These are phyloP conservation scores for Penicillium polonicum DNA, from an alignment of 2,329 filamentous ascomycete genomes.

Conservation along the genomic window DNA sequence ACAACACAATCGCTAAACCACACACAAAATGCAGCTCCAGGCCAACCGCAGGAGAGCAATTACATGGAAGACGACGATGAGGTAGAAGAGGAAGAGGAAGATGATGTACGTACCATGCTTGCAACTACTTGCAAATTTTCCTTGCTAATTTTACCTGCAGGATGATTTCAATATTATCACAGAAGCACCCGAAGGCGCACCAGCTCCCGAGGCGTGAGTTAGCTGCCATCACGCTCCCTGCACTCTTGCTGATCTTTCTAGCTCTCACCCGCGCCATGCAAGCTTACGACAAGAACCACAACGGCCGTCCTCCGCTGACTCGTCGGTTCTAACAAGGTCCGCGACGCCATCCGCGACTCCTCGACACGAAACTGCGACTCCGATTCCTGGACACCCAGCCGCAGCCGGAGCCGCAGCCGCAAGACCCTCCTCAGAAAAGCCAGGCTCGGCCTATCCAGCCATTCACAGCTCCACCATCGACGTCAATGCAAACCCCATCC, in stretches of 20 bases:
- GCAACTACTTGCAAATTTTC: neutral
- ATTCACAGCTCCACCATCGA: slow-evolving; percentile 77
- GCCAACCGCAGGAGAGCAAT: slow-evolving; percentile 36
- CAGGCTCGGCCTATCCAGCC: slow-evolving; percentile 65
- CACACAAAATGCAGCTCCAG: slow-evolving; percentile 26
- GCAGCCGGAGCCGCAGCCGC: slow-evolving; percentile 11
- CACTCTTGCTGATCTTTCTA: slow-evolving; percentile 26
- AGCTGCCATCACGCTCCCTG: slow-evolving; percentile 2
- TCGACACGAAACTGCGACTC: slow-evolving; percentile 34
- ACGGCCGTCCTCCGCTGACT: slow-evolving; percentile 36
- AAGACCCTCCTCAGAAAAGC: slow-evolving; percentile 44
- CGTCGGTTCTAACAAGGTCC: slow-evolving; percentile 32
- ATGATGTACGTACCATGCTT: slow-evolving; percentile 25
- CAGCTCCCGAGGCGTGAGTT: slow-evolving; percentile 39
- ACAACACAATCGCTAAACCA: slow-evolving; percentile 31
- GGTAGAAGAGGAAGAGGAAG: slow-evolving; percentile 41
- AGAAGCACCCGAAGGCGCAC: slow-evolving; percentile 46
- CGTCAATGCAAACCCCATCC: slow-evolving; percentile 76
- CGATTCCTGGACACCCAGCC: slow-evolving; percentile 29
- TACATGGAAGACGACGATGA: slow-evolving; percentile 44
- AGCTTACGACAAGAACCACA: slow-evolving; percentile 37
- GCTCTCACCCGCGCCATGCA: slow-evolving; percentile 42
- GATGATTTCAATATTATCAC: slow-evolving; percentile 53
- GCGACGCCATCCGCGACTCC: slow-evolving; percentile 35
- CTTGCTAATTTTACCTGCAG: slow-evolving; percentile 27